Evolutionary conservation across 2,329 filamentous ascomycete genomes (phyloP).

Genomic region (Ceratocystis cubensis): DNA sequence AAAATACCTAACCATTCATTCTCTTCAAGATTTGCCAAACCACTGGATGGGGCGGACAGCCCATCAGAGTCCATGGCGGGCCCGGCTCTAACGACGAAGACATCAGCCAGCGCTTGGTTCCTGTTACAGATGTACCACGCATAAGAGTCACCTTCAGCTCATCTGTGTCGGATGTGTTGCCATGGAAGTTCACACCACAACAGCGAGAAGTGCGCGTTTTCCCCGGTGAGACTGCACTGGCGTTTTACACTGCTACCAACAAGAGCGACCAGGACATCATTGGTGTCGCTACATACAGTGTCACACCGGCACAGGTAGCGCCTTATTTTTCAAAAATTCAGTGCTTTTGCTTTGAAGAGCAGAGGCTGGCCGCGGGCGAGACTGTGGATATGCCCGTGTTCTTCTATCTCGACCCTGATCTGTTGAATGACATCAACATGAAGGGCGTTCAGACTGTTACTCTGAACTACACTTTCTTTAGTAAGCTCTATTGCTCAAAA

Average conservation of each 20-base stretch:
- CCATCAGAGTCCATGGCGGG: slow-evolving; percentile 61
- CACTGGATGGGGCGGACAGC: slow-evolving; percentile 85
- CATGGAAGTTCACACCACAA: slow-evolving; percentile 95
- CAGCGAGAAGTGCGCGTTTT: slow-evolving; percentile 92
- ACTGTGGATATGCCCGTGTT: slow-evolving; percentile 99
- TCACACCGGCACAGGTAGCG: slow-evolving; percentile 88
- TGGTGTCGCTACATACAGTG: slow-evolving; percentile 93
- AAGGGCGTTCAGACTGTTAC: slow-evolving; percentile 89
- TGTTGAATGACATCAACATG: slow-evolving; percentile 87
- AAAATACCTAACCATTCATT: slow-evolving; percentile 18
- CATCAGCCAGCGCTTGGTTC: slow-evolving; percentile 62
- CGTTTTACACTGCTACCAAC: slow-evolving; percentile 97
- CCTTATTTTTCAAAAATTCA: slow-evolving; percentile 99
- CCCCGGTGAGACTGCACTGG: slow-evolving; percentile 89
- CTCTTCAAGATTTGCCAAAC: slow-evolving; percentile 59
- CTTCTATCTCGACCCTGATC: slow-evolving; percentile 95
- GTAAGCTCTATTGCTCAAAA: slow-evolving; percentile 42
- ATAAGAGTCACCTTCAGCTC: slow-evolving; percentile 94
- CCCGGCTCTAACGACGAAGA: slow-evolving; percentile 44
- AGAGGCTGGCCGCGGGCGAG: slow-evolving; percentile 86
- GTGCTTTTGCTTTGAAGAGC: slow-evolving; percentile 98
- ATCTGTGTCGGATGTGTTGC: slow-evolving; percentile 84
- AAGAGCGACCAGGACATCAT: slow-evolving; percentile 85
- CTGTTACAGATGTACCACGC: slow-evolving; percentile 67
- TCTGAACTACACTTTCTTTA: slow-evolving; percentile 95